Evolutionary conservation across 805 yeast genomes (phyloP).

Genomic region (Metschnikowia rubicola): DNA sequence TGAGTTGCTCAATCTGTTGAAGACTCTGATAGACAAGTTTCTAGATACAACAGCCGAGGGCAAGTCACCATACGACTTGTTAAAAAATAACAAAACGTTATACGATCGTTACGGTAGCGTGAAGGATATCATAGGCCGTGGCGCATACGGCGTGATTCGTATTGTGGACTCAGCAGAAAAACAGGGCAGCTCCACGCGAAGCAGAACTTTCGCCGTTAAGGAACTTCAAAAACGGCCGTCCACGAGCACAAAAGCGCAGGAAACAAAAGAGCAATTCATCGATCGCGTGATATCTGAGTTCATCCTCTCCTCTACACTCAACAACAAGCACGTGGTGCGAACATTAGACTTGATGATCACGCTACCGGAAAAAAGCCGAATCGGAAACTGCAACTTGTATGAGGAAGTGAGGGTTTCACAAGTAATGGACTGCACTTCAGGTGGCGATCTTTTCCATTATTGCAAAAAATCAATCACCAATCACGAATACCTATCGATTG

Average conservation of each 20-base stretch:
- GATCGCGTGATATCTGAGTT: constrained; percentile 86
- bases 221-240: constrained; percentile 25
- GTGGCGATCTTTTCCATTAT: constrained; percentile 37
- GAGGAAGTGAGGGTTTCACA: constrained; percentile 25
- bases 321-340: constrained; percentile 71
- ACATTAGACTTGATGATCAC: constrained; percentile 70
- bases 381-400: not conserved
- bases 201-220: constrained; percentile 30
- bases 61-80: constrained; percentile 1
- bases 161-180: constrained; percentile 27
- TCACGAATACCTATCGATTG: constrained; percentile 21
- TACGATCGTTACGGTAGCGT: constrained; percentile 33
- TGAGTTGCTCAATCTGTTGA: constrained; percentile 22
- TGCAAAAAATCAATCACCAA: constrained; percentile 15
- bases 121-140: constrained; percentile 40
- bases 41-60: constrained; percentile 10
- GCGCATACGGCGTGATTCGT: constrained; percentile 47
- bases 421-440: constrained; percentile 38
- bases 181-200: not conserved
- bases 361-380: constrained; percentile 11
- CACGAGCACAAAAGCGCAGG: constrained; percentile 17
- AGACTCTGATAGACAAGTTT: constrained; percentile 16
- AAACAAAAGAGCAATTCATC: constrained; percentile 44
- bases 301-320: constrained; percentile 76
- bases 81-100: constrained; percentile 23